Evolutionary conservation across 2,329 filamentous ascomycete genomes (phyloP).

Genomic region (Trichophyton mentagrophytes): DNA sequence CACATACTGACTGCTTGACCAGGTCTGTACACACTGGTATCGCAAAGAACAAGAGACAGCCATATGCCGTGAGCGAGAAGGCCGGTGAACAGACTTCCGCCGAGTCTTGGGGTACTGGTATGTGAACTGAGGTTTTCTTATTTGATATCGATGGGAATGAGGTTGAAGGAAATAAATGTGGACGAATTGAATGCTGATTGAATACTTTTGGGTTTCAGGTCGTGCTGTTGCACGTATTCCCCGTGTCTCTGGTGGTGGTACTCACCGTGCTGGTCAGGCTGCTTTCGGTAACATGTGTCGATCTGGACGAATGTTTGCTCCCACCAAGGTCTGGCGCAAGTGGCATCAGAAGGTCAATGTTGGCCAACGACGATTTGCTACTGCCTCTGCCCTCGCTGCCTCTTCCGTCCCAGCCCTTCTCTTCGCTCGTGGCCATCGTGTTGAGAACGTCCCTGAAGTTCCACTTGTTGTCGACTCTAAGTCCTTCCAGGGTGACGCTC

Average conservation of each 20-base stretch:
- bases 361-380: constrained; percentile 97
- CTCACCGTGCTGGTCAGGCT: constrained; percentile 98
- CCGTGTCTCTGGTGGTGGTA: constrained; percentile 99
- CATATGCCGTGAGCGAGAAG: constrained; percentile 99
- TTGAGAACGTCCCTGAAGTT: constrained; percentile 85
- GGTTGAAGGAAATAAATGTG: constrained; percentile 10
- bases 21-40: constrained; percentile 87
- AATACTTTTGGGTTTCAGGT: constrained; percentile 42
- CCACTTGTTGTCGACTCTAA: constrained; percentile 90
- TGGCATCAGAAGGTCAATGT: constrained; percentile 99
- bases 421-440: constrained; percentile 91
- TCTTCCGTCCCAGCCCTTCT: constrained; percentile 91
- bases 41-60: constrained; percentile 99
- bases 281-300: constrained; percentile 99
- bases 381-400: constrained; percentile 90
- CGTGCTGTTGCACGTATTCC: constrained; percentile 99
- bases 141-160: neutral
- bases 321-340: constrained; percentile 99
- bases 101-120: constrained; percentile 99
- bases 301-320: constrained; percentile 99
- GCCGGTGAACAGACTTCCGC: constrained; percentile 99
- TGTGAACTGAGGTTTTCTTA: constrained; percentile 26
- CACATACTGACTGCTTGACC: constrained; percentile 9
- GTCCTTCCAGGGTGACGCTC: constrained; percentile 64
- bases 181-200: constrained; percentile 10